A percentile compares a stretch with the other conserved stretches of the same genome.
Evolutionary conservation across 2,329 filamentous ascomycete species (phyloP).

Genomic region (Colletotrichum brevisporum): DNA sequence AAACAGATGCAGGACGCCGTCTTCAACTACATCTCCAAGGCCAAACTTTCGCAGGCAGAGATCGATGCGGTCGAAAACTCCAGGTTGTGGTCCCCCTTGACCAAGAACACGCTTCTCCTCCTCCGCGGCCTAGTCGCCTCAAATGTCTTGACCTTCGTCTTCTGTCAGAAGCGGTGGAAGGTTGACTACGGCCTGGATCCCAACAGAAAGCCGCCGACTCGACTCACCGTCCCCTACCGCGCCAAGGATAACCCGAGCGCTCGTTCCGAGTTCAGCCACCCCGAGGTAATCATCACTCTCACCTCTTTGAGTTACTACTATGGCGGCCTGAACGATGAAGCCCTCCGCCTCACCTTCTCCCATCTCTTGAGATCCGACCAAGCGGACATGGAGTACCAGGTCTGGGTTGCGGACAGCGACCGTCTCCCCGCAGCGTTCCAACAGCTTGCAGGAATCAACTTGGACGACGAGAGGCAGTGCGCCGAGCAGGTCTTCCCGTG

Average conservation of each 20-base stretch:
- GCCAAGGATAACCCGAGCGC: constrained; percentile 71
- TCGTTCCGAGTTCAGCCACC: constrained; percentile 74
- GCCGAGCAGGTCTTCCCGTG: constrained; percentile 63
- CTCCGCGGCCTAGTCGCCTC: constrained; percentile 69
- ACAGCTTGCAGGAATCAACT: constrained; percentile 67
- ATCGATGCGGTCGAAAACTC: constrained; percentile 52
- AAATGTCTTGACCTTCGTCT: constrained; percentile 66
- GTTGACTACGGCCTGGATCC: constrained; percentile 74
- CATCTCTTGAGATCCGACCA: constrained; percentile 67
- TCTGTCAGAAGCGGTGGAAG: constrained; percentile 72
- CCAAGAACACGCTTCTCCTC: constrained; percentile 57
- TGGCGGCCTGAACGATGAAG: constrained; percentile 64
- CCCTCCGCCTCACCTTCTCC: constrained; percentile 63
- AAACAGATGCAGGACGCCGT: constrained; percentile 49
- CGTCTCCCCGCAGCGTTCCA: constrained; percentile 54
- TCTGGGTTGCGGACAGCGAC: constrained; percentile 59
- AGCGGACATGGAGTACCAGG: constrained; percentile 63
- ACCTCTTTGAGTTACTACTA: constrained; percentile 72
- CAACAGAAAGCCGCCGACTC: constrained; percentile 55
- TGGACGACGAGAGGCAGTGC: constrained; percentile 68
- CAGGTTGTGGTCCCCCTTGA: constrained; percentile 53
- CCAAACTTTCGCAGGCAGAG: constrained; percentile 46
- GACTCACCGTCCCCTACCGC: constrained; percentile 70
- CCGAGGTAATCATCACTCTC: constrained; percentile 69
- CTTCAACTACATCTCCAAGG: constrained; percentile 59